Percentiles rank a stretch among this genome's conserved stretches.
Evolutionary conservation across 2,329 filamentous ascomycete species (phyloP).

Genomic region (Mollisiaceae sp.): DNA sequence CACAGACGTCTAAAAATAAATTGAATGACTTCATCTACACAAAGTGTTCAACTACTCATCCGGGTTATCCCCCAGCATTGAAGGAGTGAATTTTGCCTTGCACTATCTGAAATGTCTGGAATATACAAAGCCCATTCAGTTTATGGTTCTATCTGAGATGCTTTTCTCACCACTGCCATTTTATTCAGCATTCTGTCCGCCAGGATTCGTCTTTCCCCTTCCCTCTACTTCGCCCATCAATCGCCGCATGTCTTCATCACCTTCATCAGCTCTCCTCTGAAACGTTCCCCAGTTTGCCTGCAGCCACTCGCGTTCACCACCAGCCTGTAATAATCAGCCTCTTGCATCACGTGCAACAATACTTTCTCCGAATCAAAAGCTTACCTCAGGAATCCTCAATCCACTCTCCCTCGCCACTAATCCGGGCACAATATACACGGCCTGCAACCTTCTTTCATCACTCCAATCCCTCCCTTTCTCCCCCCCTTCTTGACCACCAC

Average conservation of each 20-base stretch:
- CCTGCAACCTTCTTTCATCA: constrained; percentile 19
- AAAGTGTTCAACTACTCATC: background rate
- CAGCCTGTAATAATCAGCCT: constrained; percentile 21
- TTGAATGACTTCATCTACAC: background rate
- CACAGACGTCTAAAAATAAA: background rate
- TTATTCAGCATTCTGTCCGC: background rate
- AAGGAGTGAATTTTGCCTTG: background rate
- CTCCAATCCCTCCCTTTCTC: constrained; percentile 8
- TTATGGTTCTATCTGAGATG: background rate
- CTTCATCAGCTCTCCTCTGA: constrained; percentile 20
- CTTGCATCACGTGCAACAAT: background rate
- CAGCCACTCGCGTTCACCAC: constrained; percentile 23
- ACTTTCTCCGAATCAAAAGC: background rate
- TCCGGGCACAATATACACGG: constrained; percentile 23
- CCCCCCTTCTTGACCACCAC: background rate
- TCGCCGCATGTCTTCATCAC: constrained; percentile 26
- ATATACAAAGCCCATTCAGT: background rate
- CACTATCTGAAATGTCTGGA: background rate
- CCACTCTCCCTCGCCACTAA: constrained; percentile 25
- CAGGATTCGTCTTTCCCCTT: background rate
- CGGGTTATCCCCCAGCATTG: too few relatives aligned
- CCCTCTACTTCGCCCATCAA: constrained; percentile 19
- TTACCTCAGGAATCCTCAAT: constrained; percentile 21
- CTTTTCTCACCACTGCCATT: background rate
- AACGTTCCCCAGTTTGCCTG: constrained; percentile 20